Conservation (phyloP, 306 rosid species). For the Gleditsia sinensis region DNA sequence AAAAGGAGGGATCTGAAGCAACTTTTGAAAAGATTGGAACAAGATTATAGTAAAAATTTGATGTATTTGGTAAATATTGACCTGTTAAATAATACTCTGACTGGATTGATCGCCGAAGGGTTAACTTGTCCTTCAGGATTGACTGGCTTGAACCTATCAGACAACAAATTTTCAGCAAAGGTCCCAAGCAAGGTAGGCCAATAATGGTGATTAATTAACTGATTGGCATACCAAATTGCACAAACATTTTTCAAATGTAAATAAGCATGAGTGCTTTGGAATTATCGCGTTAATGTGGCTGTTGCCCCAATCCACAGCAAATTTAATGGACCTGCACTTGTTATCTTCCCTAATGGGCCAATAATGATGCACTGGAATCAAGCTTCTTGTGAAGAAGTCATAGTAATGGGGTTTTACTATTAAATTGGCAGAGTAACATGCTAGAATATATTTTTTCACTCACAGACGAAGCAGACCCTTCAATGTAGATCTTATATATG, state of each 20-base stretch:
- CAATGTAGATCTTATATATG: constrained; percentile 90
- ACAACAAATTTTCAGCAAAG: neutral
- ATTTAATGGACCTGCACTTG: constrained; percentile 83
- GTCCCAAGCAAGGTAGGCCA: neutral
- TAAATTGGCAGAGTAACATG: constrained; percentile 79
- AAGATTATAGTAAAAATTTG: neutral
- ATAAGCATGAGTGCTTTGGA: neutral
- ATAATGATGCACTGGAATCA: constrained; percentile 76
- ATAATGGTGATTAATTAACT: no score
- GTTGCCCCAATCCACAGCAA: constrained; percentile 96
- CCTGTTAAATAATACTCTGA: neutral
- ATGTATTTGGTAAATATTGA: neutral
- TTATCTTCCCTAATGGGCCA: constrained; percentile 86
- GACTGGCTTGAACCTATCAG: neutral
- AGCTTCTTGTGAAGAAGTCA: constrained; percentile 85
- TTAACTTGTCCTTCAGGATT: neutral
- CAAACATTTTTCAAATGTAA: neutral
- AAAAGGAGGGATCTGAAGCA: neutral
- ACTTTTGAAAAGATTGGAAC: neutral
- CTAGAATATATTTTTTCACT: constrained; percentile 89
- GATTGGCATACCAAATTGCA: no score
- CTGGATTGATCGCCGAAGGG: neutral
- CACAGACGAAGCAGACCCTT: constrained; percentile 99
- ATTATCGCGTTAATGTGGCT: constrained; percentile 62
- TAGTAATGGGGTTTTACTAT: constrained; percentile 81